A percentile compares a stretch with the other conserved stretches of the same genome.
phyloP scores from a whole-genome alignment of 805 yeast genomes.

The Yarrowia keelungensis region DNA sequence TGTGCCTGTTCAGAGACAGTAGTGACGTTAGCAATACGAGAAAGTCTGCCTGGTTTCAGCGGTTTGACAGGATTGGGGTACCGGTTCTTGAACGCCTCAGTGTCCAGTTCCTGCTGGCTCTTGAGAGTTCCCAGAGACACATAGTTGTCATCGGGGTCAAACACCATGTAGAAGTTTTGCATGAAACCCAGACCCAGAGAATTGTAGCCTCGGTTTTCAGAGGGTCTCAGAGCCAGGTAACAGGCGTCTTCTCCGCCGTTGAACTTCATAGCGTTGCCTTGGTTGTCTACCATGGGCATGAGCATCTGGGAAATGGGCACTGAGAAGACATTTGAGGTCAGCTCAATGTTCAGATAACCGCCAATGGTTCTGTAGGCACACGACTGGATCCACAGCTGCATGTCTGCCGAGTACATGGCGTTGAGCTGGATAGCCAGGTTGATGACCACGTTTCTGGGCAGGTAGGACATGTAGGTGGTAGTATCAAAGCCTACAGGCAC shows the following conservation, averaged over 20 bases:
- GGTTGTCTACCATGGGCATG: constrained; percentile 40
- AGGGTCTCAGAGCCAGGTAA: constrained; percentile 42
- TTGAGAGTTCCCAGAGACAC: constrained; percentile 42
- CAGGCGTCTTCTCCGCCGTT: constrained; percentile 42
- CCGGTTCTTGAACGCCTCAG: background rate
- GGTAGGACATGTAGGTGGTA: constrained; percentile 41
- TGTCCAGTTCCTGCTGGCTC: constrained; percentile 9
- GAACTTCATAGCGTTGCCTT: constrained; percentile 40
- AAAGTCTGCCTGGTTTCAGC: constrained; percentile 11
- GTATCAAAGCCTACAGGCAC: constrained; percentile 44
- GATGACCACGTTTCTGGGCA: constrained; percentile 43
- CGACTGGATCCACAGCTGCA: constrained; percentile 44
- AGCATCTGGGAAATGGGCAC: constrained; percentile 43
- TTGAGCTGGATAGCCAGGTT: constrained; percentile 45
- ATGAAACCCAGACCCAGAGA: constrained; percentile 43
- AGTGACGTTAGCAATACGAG: constrained; percentile 25
- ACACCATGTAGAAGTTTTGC: constrained; percentile 42
- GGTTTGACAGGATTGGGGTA: constrained; percentile 33
- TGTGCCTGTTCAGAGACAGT: constrained; percentile 30
- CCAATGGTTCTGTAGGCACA: constrained; percentile 42
- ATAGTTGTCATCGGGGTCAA: constrained; percentile 42
- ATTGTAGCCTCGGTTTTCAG: constrained; percentile 42
- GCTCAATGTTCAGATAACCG: constrained; percentile 42
- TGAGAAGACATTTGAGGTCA: constrained; percentile 41
- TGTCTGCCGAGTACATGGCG: constrained; percentile 42